phyloP scores from a whole-genome alignment of 1,284 basidiomycete species.

The Schizopora paradoxa region DNA sequence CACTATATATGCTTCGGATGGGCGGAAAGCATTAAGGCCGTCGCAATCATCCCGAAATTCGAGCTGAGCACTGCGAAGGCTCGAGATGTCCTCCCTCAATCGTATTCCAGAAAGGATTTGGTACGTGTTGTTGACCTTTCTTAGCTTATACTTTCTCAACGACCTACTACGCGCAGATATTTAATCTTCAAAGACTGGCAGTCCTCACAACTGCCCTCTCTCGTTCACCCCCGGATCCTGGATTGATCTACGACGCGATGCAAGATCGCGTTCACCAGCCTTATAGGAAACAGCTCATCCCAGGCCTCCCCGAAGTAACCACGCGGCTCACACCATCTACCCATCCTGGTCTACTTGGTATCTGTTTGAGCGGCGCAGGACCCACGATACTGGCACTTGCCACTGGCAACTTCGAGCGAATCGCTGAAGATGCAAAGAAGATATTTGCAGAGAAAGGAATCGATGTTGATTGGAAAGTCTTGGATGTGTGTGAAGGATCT shows the following conservation, averaged over 20 bases:
- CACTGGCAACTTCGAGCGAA: constrained; percentile 75
- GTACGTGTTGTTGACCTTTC: constrained; percentile 44
- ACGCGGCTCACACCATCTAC: constrained; percentile 81
- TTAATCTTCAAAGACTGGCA: constrained; percentile 95
- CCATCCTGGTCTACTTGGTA: constrained; percentile 92
- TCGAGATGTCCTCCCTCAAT: constrained; percentile 77
- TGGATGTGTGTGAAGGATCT: constrained; percentile 59
- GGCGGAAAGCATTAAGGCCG: constrained; percentile 82
- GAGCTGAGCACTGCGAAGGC: constrained; percentile 97
- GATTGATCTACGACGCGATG: constrained; percentile 98
- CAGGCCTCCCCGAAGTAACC: constrained; percentile 89
- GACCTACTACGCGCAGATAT: constrained; percentile 57
- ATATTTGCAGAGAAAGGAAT: constrained; percentile 73
- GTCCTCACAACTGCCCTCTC: constrained; percentile 96
- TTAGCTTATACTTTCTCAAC: not conserved
- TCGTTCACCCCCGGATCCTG: constrained; percentile 85
- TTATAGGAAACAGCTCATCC: constrained; percentile 88
- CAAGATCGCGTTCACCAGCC: constrained; percentile 98
- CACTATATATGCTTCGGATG: constrained; percentile 93
- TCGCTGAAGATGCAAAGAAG: constrained; percentile 73
- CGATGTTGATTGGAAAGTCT: constrained; percentile 78
- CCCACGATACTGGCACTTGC: constrained; percentile 98
- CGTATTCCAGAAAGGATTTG: constrained; percentile 87
- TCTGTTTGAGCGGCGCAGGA: constrained; percentile 96
- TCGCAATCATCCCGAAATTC: constrained; percentile 94